A percentile compares a stretch with the other conserved stretches of the same genome.
Conservation (phyloP, 805 yeast genomes). For the Candida argentea region DNA sequence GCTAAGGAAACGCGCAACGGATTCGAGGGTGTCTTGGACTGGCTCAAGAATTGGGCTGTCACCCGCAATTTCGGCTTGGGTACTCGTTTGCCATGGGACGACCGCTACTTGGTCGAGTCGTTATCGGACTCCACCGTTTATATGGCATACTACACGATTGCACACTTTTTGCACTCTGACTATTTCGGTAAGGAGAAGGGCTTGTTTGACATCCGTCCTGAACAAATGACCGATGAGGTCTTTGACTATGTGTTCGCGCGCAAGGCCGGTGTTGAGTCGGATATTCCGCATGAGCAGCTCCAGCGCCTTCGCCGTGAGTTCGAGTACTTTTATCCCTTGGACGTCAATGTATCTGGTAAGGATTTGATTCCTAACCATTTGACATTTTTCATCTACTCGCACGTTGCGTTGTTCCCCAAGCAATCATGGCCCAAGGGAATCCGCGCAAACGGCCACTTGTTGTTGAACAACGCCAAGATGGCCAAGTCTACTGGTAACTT, state of each 20-base stretch:
- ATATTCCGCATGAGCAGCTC: conserved; percentile 59
- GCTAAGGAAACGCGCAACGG: conserved; percentile 80
- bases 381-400: conserved; percentile 89
- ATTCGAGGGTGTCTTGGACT: conserved; percentile 86
- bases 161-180: conserved; percentile 79
- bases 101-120: conserved; percentile 84
- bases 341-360: conserved; percentile 86
- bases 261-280: conserved; percentile 44
- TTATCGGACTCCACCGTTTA: conserved; percentile 92
- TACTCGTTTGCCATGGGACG: conserved; percentile 94
- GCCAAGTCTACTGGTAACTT: conserved; percentile 97
- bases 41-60: conserved; percentile 98
- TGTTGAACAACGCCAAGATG: conserved; percentile 96
- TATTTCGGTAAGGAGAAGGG: conserved; percentile 74
- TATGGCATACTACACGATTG: conserved; percentile 88
- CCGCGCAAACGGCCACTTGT: conserved; percentile 90
- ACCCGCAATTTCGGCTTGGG: conserved; percentile 96
- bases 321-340: conserved; percentile 94
- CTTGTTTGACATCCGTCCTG: conserved; percentile 62
- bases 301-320: conserved; percentile 81
- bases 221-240: conserved; percentile 85
- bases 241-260: conserved; percentile 85
- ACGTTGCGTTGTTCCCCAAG: conserved; percentile 88
- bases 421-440: conserved; percentile 89
- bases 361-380: conserved; percentile 96